phyloP scores from a whole-genome alignment of 169 alveolate genomes.

The Plasmodium sp. region DNA sequence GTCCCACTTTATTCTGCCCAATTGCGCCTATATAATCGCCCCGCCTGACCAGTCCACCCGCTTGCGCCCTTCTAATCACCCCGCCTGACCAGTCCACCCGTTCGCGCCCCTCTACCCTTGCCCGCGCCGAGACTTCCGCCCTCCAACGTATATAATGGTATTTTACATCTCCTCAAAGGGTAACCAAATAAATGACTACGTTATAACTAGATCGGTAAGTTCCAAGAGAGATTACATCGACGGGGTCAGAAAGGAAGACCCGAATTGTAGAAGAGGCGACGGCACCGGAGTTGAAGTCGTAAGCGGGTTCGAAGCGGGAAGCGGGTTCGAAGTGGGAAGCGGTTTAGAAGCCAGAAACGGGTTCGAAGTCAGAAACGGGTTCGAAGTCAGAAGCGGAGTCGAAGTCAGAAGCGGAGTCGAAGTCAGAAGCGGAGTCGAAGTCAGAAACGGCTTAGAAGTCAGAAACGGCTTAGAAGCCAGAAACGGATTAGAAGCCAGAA shows the following conservation, averaged over 20 bases:
- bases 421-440: too few relatives aligned
- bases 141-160: slow-evolving; percentile 18
- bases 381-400: not conserved
- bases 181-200: slow-evolving; percentile 12
- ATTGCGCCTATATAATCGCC: not conserved
- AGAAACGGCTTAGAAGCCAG: too few relatives aligned
- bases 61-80: not conserved
- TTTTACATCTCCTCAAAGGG: slow-evolving; percentile 1
- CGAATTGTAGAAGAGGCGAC: not conserved
- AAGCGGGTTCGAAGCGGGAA: not conserved
- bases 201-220: slow-evolving; percentile 43
- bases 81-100: not conserved
- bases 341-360: not conserved
- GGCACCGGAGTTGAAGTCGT: not conserved
- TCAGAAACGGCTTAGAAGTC: too few relatives aligned
- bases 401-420: too few relatives aligned
- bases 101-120: not conserved
- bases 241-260: not conserved
- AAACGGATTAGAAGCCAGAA: too few relatives aligned
- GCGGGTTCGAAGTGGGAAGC: not conserved
- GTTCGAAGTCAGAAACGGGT: not conserved
- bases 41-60: not conserved
- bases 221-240: slow-evolving; percentile 19
- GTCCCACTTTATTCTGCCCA: not conserved
- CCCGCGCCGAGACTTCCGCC: not conserved